Conservation (phyloP, 2,329 filamentous ascomycete genomes). For the Cadophora luteo-olivacea region DNA sequence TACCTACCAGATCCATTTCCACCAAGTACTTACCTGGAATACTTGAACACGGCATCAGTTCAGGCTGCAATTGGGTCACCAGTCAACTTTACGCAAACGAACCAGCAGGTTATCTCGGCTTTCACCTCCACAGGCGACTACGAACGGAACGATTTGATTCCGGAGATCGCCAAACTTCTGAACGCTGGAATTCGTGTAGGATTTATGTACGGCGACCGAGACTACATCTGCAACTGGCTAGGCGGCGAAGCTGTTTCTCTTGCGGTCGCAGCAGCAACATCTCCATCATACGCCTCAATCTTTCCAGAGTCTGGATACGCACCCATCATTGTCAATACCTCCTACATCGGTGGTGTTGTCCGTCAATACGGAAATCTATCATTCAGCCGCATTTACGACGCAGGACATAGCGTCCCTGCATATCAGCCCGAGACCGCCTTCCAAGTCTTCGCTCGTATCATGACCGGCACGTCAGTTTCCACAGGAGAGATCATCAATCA, state of each 20-base stretch:
- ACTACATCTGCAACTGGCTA: conserved; percentile 72
- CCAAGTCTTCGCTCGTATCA: conserved; percentile 63
- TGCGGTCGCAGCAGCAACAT: conserved; percentile 59
- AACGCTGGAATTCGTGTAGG: conserved; percentile 70
- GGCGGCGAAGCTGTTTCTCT: conserved; percentile 79
- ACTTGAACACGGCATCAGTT: conserved; percentile 68
- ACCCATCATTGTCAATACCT: conserved; percentile 71
- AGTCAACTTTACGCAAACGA: conserved; percentile 63
- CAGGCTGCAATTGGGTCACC: conserved; percentile 67
- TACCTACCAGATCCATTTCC: conserved; percentile 64
- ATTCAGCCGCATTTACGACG: conserved; percentile 70
- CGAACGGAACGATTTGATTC: conserved; percentile 65
- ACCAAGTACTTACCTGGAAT: conserved; percentile 64
- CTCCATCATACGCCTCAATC: conserved; percentile 53
- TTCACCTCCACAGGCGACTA: conserved; percentile 64
- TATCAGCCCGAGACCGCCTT: conserved; percentile 62
- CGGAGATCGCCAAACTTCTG: conserved; percentile 65
- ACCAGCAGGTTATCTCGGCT: conserved; percentile 52
- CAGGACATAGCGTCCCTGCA: conserved; percentile 67
- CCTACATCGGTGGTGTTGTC: conserved; percentile 74
- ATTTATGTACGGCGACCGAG: conserved; percentile 71
- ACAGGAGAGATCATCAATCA: conserved; percentile 59
- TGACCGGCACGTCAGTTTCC: conserved; percentile 57
- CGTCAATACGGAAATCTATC: conserved; percentile 79
- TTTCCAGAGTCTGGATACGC: conserved; percentile 76